Percentiles rank a stretch among this genome's conserved stretches.
Evolutionary conservation across 1,284 basidiomycete species (phyloP).

Genomic region (Afroboletus lepidellus): DNA sequence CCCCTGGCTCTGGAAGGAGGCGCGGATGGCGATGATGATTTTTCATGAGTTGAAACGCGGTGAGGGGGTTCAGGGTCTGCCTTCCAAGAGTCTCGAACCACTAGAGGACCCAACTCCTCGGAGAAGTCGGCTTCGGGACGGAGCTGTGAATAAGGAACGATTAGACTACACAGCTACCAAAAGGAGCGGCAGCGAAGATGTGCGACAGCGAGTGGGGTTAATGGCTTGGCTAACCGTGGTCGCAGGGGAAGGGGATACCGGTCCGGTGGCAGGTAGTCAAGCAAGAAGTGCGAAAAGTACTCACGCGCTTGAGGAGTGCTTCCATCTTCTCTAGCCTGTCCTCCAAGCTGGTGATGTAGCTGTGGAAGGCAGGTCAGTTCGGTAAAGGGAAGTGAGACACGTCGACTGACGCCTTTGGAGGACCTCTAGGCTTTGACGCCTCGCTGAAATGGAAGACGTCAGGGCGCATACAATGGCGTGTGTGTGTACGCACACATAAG

Average conservation of each 20-base stretch:
- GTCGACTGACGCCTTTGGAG: constrained; percentile 72
- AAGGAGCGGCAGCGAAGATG: neutral
- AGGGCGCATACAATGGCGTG: neutral
- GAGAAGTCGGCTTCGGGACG: constrained; percentile 68
- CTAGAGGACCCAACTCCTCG: constrained; percentile 63
- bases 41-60: constrained; percentile 20
- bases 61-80: constrained; percentile 27
- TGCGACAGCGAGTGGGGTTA: neutral
- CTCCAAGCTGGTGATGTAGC: constrained; percentile 77
- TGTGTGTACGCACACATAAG: constrained; percentile 58
- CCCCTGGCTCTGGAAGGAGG: constrained; percentile 15
- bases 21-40: constrained; percentile 21
- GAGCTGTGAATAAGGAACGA: constrained; percentile 45
- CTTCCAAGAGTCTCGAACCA: constrained; percentile 76
- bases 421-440: constrained; percentile 76
- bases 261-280: neutral
- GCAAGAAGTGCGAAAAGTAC: constrained; percentile 24
- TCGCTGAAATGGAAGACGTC: constrained; percentile 44
- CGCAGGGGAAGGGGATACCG: neutral
- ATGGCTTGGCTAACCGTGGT: neutral
- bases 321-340: constrained; percentile 75
- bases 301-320: constrained; percentile 61
- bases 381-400: neutral
- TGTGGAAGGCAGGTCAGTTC: constrained; percentile 24
- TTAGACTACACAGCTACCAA: constrained; percentile 10